Conservation (phyloP, 371 early-diverging fungal species). For the Mucor racemosus region DNA sequence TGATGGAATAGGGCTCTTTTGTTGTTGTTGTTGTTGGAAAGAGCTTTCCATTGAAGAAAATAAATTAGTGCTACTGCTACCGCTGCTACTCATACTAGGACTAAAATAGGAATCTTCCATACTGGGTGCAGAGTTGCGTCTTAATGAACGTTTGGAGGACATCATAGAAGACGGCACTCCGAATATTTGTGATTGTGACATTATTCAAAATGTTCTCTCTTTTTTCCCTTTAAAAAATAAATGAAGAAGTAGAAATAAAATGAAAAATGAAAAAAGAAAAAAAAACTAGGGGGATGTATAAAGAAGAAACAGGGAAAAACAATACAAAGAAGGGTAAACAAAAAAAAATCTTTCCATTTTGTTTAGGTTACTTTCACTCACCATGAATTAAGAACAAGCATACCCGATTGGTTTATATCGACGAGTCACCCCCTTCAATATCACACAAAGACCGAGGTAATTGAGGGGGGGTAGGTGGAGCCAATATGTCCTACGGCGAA, state of each 20-base stretch:
- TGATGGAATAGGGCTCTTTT: slow-evolving; percentile 20
- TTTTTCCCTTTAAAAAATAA: neutral
- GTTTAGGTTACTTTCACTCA: slow-evolving; percentile 9
- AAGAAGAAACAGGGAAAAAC: neutral
- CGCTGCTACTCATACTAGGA: slow-evolving; percentile 1
- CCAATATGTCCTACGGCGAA: too few relatives aligned
- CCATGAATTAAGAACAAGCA: slow-evolving; percentile 8
- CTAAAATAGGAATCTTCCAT: slow-evolving; percentile 32
- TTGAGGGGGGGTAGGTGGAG: neutral
- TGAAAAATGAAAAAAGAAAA: neutral
- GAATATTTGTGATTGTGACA: slow-evolving; percentile 28
- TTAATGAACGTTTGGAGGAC: slow-evolving; percentile 22
- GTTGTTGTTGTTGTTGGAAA: neutral
- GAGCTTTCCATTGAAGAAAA: slow-evolving; percentile 20
- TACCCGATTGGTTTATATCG: neutral
- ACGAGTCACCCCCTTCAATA: neutral
- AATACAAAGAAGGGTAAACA: slow-evolving; percentile 3
- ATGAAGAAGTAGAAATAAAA: neutral
- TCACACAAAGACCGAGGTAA: neutral
- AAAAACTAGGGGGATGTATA: slow-evolving; percentile 8
- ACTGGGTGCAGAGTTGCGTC: slow-evolving; percentile 46
- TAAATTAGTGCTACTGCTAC: slow-evolving; percentile 6
- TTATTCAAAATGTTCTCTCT: slow-evolving; percentile 1
- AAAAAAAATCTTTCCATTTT: slow-evolving; percentile 9
- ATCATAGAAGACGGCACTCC: slow-evolving; percentile 15